Evolutionary conservation across 129 eudicot genomes (phyloP), one percentile per base, ranked within the genome.

Genomic region (Centrapalus pauciflorus): DNA sequence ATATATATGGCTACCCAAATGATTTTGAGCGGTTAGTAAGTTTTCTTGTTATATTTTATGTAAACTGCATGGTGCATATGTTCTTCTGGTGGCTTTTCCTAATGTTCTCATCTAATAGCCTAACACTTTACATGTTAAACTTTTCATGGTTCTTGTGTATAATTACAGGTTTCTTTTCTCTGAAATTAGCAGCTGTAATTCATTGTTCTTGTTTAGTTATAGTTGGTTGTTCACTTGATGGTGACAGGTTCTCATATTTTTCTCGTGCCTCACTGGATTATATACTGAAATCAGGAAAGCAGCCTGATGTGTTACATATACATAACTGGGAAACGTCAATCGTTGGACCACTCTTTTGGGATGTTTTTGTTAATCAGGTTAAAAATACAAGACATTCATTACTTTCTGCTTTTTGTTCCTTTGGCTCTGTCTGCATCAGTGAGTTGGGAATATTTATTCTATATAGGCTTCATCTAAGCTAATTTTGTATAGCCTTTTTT

Each of bases 311-410:
- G 65, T 37, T 85, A 66, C 83, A 85, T 71, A 58, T 82, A 69
- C 93, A 85, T 79, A 85, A 85, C 70, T 85, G 93, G 93, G 81
- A 85, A 68, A 85, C 93, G 29, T 77, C 93, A 21, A 70, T 85
- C 69, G 77, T 82, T 32, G 93, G 81, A 10, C 93, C 93, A 4
- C 79, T 85, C 63, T 85, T 85, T 70, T 85, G 88, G 93, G 93
- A 85, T 66, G 69, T 82, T 69, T 85, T 85, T 77, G 93, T 61
- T 32, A 85, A 82, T 77, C 87, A 85, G 93, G 93, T 85, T 35
- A 16, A 65, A 38, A 55, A 64, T 13, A 46, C 54, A 52, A 21
- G 16, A 46, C 19, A 41, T 19, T 20, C 38, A 37, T 30, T 40
- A 2, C 43, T 20, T 7, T 28, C 6, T 16, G 28, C 52, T 10